phyloP scores from a whole-genome alignment of 768 basidiomycete genomes.

The Collybiopsis confluens region DNA sequence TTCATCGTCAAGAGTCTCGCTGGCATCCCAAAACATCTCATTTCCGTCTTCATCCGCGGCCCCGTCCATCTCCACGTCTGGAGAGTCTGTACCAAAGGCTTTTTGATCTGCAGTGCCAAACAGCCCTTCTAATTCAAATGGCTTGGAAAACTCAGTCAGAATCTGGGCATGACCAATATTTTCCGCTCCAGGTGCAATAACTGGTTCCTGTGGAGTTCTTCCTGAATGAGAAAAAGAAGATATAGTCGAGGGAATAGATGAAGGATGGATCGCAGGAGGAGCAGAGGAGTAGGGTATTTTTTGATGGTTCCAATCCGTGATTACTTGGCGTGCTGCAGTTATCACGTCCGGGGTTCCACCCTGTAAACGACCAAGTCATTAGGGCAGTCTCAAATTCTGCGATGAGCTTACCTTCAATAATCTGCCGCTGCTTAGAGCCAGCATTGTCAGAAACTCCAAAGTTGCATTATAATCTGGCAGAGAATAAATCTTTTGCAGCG shows the following conservation, averaged over 20 bases:
- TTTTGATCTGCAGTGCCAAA: conserved; percentile 79
- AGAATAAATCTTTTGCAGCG: conserved; percentile 82
- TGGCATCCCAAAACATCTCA: conserved; percentile 39
- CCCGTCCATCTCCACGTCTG: conserved; percentile 40
- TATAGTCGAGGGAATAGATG: conserved; percentile 55
- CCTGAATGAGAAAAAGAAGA: no score
- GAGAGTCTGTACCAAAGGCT: conserved; percentile 54
- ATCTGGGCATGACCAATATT: conserved; percentile 81
- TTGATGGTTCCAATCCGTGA: conserved; percentile 94
- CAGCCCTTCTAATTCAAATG: conserved; percentile 76
- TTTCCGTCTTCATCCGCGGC: conserved; percentile 32
- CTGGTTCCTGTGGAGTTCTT: conserved; percentile 12
- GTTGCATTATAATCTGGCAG: conserved; percentile 71
- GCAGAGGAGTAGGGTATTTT: conserved; percentile 87
- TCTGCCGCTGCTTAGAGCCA: conserved; percentile 78
- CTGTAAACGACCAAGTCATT: conserved; percentile 27
- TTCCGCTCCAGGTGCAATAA: conserved; percentile 70
- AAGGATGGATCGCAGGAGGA: conserved; percentile 78
- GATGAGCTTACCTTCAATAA: conserved; percentile 63
- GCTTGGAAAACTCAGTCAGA: conserved; percentile 61
- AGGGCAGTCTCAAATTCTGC: not conserved
- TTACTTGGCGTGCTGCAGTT: conserved; percentile 73
- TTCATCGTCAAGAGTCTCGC: conserved; percentile 36
- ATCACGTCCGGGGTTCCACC: conserved; percentile 90
- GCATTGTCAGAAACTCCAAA: conserved; percentile 85